Evolutionary conservation across 2,329 filamentous ascomycete species (phyloP).

Genomic region (Trichoderma sp.): DNA sequence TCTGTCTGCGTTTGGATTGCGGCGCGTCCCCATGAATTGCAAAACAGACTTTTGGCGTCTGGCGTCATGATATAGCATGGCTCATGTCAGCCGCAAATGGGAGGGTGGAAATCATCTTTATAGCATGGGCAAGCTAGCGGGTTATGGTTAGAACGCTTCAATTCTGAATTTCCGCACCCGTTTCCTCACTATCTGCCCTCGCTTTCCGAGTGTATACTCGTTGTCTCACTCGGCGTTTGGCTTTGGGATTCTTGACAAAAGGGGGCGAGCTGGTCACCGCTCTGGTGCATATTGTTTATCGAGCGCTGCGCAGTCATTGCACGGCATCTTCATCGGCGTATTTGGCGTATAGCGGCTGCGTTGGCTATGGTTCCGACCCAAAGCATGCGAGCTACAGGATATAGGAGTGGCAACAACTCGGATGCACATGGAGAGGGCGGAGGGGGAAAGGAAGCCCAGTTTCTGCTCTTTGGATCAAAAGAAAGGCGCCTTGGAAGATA

Average conservation of each 20-base stretch:
- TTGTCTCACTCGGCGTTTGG: neutral
- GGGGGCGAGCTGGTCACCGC: neutral
- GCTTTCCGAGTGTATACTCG: neutral
- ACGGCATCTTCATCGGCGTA: neutral
- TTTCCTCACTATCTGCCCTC: neutral
- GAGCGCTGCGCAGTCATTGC: neutral
- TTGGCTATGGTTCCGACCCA: neutral
- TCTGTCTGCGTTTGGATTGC: neutral
- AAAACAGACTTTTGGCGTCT: conserved; percentile 21
- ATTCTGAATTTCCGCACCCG: conserved; percentile 11
- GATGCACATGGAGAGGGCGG: neutral
- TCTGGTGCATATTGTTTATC: neutral
- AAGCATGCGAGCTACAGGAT: neutral
- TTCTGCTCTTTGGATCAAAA: neutral
- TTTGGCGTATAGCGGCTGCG: neutral
- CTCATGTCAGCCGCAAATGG: conserved; percentile 14
- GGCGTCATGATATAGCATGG: conserved; percentile 26
- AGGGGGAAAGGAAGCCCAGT: neutral
- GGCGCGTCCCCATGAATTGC: conserved; percentile 12
- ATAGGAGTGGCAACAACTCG: neutral
- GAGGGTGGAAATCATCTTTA: conserved; percentile 15
- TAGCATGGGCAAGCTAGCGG: conserved; percentile 24
- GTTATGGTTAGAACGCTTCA: conserved; percentile 24
- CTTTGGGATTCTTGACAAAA: neutral
- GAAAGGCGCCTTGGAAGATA: neutral